Evolutionary conservation across 768 basidiomycete species (phyloP).

Genomic region (Lactarius hengduanensis): DNA sequence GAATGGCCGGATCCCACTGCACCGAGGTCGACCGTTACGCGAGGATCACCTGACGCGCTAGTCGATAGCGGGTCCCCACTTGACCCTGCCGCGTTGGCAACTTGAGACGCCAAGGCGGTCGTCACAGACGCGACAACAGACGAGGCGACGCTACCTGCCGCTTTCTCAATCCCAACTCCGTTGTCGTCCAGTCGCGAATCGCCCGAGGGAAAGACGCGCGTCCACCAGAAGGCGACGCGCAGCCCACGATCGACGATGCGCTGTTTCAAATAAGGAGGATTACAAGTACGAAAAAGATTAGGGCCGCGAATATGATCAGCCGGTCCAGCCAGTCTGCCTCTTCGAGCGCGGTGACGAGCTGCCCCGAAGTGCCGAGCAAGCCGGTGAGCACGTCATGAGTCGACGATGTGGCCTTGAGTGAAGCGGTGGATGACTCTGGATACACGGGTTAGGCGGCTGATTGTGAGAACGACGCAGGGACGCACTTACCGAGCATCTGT

Average conservation of each 20-base stretch:
- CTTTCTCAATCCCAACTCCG: too few species aligned
- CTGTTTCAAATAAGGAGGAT: conserved; percentile 87
- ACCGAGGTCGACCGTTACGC: too few species aligned
- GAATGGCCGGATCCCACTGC: too few species aligned
- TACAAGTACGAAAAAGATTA: conserved; percentile 81
- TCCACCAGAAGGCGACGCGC: conserved; percentile 87
- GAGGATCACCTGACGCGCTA: too few species aligned
- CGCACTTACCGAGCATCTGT: conserved; percentile 73
- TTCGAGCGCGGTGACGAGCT: conserved; percentile 84
- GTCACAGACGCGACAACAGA: too few species aligned
- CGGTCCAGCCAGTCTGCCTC: conserved; percentile 92
- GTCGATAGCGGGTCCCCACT: too few species aligned
- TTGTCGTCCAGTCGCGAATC: not conserved
- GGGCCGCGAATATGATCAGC: conserved; percentile 73
- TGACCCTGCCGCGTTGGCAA: too few species aligned
- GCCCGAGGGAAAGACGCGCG: conserved; percentile 56
- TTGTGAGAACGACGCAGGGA: not conserved
- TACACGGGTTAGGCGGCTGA: not conserved
- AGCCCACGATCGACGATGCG: conserved; percentile 79
- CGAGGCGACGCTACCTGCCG: too few species aligned
- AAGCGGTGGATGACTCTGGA: conserved; percentile 73
- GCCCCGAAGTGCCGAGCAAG: conserved; percentile 75
- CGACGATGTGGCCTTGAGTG: conserved; percentile 68
- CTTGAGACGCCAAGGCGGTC: too few species aligned
- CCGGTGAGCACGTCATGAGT: conserved; percentile 74